Base-by-base conservation (phyloP, 305 asterid species). In the Fraxinus albicans region DNA sequence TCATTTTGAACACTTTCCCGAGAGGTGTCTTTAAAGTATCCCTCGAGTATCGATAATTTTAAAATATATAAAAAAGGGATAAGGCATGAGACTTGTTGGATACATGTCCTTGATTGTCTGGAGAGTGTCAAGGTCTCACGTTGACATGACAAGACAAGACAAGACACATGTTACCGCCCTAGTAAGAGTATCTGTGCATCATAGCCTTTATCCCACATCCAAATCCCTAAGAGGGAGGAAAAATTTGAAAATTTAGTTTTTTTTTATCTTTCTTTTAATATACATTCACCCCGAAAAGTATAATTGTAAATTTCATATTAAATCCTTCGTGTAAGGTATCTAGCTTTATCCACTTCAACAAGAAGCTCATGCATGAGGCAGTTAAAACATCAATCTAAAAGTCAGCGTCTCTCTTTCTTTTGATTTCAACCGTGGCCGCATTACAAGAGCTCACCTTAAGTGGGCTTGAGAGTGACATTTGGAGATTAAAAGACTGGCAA, bases 391-490 rank as follows among this genome's bases (percentile, higher is more conserved):
- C 72, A 1, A 19, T 8, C 72, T 23, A 63, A 25, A 63, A 63
- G 10, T 6, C 72, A 35, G 40, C 40, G 40, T 35, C 40, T 8
- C 12, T 40, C 21, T 15, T 34, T 19, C 36, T 83, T 79, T 13
- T 34, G 36, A 73, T 72, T 75, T n/a, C 9, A 47, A 47, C 55
- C 55, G 15, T 47, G 55, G 76, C 42, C 2, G 78, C 55, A 19
- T 13, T 34, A 79, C 31, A 73, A 36, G 25, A 80, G 35, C 87
- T 92, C 85, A 93, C 99, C 98, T 94, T 87, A 82, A 91, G 91
- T 77, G 99, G 98, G 87, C 97, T 89, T 74, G 98, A 93, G 78
- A 94, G 98, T 74, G 92, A 80, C 91, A 91, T 87, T 83, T 86
- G 94, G 83, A 90, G 93, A 79, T 87, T 87, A 86, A 96, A 94